Evolutionary conservation across 306 rosid genomes (phyloP).

Genomic region (Fragaria ananassa): DNA sequence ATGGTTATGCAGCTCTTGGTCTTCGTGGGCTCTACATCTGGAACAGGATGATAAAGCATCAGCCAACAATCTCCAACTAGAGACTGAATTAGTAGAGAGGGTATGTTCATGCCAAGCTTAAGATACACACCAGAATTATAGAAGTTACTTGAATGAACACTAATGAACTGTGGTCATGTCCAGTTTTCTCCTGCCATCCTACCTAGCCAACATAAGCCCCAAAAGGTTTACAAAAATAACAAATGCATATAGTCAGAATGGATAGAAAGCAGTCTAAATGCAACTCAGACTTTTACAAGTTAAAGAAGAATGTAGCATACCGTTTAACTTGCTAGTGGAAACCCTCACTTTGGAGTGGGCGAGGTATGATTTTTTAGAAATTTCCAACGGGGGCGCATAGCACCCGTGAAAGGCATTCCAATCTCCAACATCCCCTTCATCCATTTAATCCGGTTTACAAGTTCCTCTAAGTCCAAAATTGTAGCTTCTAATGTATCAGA

Average conservation of each 20-base stretch:
- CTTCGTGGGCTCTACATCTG: neutral
- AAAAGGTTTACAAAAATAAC: neutral
- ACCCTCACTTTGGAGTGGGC: constrained; percentile 27
- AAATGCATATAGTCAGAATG: neutral
- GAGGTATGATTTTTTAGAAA: constrained; percentile 37
- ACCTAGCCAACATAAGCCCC: neutral
- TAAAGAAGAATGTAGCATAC: neutral
- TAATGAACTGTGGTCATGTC: neutral
- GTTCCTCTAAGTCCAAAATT: constrained; percentile 76
- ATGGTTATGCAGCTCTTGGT: neutral
- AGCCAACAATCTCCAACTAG: neutral
- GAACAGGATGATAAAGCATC: neutral
- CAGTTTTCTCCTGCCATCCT: neutral
- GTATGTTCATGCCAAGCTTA: neutral
- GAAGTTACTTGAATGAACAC: neutral
- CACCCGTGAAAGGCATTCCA: constrained; percentile 41
- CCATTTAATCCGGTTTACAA: constrained; percentile 65
- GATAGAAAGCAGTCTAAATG: neutral
- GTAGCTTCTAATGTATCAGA: constrained; percentile 55
- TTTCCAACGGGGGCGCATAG: constrained; percentile 47
- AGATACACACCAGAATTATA: too few relatives aligned
- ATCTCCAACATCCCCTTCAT: constrained; percentile 45
- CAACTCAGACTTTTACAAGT: neutral
- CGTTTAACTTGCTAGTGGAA: constrained; percentile 21
- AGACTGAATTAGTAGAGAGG: neutral